Evolutionary conservation across 192 early-diverging fungal species (phyloP).

Genomic region (Phlyctochytrium arcticum): DNA sequence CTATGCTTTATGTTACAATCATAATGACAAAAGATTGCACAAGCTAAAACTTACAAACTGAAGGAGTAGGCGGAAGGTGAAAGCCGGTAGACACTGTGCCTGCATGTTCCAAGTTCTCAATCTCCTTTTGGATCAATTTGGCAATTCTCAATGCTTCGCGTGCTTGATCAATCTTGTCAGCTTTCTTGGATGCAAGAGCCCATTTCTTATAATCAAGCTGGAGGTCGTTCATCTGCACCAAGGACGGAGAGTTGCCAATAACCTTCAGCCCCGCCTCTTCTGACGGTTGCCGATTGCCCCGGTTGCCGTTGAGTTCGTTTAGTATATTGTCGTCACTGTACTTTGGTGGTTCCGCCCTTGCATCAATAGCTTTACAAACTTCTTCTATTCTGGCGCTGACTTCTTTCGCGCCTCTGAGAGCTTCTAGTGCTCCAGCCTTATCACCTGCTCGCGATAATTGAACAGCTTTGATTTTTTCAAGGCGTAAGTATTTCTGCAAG

Average conservation of each 20-base stretch:
- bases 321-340: neutral
- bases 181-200: slow-evolving; percentile 51
- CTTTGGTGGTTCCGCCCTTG: neutral
- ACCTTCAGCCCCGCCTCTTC: neutral
- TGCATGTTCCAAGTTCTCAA: no score
- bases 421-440: slow-evolving; percentile 37
- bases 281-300: neutral
- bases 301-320: neutral
- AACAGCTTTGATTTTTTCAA: slow-evolving; percentile 50
- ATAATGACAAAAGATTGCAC: no score
- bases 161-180: slow-evolving; percentile 40
- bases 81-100: no score
- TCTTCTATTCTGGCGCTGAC: slow-evolving; percentile 30
- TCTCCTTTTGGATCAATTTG: slow-evolving; percentile 42
- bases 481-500: slow-evolving; percentile 35
- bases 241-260: neutral
- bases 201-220: slow-evolving; percentile 59
- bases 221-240: neutral
- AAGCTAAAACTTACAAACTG: no score
- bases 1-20: no score
- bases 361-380: neutral
- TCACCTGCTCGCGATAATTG: slow-evolving; percentile 46
- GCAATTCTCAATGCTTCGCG: slow-evolving; percentile 47
- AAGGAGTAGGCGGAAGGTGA: no score
- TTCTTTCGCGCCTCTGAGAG: slow-evolving; percentile 35